These are phyloP conservation scores for Exsudoporus frostii DNA, from an alignment of 768 basidiomycete species.

Conservation along the genomic window DNA sequence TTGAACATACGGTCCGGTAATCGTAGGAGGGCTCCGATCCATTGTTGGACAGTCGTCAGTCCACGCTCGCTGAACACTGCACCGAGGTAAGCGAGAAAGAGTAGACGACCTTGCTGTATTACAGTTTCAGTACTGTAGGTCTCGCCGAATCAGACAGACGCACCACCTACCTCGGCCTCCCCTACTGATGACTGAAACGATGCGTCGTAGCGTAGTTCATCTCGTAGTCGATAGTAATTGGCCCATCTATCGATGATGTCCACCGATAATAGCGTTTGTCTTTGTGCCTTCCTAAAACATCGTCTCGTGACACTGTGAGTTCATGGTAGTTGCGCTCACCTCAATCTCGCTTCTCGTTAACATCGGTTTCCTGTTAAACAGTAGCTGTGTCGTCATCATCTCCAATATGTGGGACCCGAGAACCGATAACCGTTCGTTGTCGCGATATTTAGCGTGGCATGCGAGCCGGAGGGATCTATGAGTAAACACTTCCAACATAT, in stretches of 20 bases:
- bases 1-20: conserved; percentile 19
- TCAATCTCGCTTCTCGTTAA: conserved; percentile 46
- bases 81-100: conserved; percentile 69
- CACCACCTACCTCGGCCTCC: conserved; percentile 38
- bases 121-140: conserved; percentile 15
- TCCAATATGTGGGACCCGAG: conserved; percentile 50
- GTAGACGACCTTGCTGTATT: conserved; percentile 49
- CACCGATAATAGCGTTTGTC: conserved; percentile 28
- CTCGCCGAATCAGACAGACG: conserved; percentile 10
- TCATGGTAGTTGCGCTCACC: conserved; percentile 38
- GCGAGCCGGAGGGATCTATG: conserved; percentile 58
- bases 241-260: conserved; percentile 38
- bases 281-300: conserved; percentile 26
- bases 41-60: conserved; percentile 46
- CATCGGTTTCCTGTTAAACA: conserved; percentile 53
- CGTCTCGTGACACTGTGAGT: conserved; percentile 19
- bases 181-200: conserved; percentile 24
- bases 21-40: conserved; percentile 48
- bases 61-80: conserved; percentile 59
- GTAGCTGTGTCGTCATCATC: conserved; percentile 41
- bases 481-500: conserved; percentile 66
- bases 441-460: conserved; percentile 41
- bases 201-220: conserved; percentile 33
- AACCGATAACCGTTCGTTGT: conserved; percentile 55
- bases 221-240: conserved; percentile 34